A percentile compares a stretch with the other conserved stretches of the same genome.
Evolutionary conservation across 257 asterid species (phyloP).

Genomic region (Echium plantagineum): DNA sequence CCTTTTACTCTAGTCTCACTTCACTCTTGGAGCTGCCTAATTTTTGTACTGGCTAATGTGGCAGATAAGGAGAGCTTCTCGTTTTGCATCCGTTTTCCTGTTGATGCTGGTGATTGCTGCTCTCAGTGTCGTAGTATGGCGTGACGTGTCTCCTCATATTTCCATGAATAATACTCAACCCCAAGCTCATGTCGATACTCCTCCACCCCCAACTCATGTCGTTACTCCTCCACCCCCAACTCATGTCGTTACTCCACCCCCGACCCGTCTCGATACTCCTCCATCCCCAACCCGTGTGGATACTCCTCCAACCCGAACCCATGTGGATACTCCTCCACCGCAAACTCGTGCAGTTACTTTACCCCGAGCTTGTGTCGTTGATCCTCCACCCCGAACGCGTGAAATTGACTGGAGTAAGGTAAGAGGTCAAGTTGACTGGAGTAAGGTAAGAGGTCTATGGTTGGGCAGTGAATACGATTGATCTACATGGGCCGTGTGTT

Average conservation of each 20-base stretch:
- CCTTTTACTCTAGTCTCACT: neutral
- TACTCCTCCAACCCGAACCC: too few relatives aligned
- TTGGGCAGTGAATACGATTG: slow-evolving; percentile 13
- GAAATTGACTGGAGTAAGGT: slow-evolving; percentile 42
- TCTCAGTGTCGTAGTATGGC: neutral
- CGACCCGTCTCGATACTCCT: too few relatives aligned
- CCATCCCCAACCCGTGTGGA: neutral
- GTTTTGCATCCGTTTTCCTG: neutral
- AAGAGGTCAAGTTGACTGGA: slow-evolving; percentile 54
- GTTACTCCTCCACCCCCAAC: slow-evolving; percentile 6
- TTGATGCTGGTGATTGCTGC: neutral
- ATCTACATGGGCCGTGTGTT: neutral
- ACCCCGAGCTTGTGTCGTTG: too few relatives aligned
- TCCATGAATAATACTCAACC: neutral
- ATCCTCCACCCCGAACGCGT: neutral
- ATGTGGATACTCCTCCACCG: too few relatives aligned
- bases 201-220: neutral
- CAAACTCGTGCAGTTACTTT: too few relatives aligned
- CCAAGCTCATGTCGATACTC: slow-evolving; percentile 9
- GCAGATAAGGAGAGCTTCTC: neutral
- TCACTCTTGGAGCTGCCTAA: neutral
- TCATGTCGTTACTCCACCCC: slow-evolving; percentile 9
- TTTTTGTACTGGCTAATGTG: neutral
- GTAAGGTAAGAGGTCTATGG: slow-evolving; percentile 45
- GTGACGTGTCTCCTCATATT: neutral